Conservation (phyloP, 2,329 filamentous ascomycete species). For the Trichoderma sp. region DNA sequence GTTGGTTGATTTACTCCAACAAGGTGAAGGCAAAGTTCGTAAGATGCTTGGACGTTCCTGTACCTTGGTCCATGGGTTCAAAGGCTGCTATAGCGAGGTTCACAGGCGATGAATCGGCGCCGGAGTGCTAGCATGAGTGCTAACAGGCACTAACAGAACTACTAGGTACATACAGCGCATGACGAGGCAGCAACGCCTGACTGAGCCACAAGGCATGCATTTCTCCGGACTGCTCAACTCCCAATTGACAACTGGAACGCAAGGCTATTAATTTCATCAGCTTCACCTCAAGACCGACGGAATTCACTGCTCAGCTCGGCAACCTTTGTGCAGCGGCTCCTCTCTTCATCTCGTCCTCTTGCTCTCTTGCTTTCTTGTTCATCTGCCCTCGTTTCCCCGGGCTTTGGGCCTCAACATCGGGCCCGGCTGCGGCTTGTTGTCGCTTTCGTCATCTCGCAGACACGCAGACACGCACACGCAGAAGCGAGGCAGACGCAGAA, state of each 20-base stretch:
- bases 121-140: not conserved
- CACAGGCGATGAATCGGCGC: not conserved
- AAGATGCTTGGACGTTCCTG: not conserved
- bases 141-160: not conserved
- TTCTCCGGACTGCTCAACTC: not conserved
- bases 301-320: not conserved
- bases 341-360: not conserved
- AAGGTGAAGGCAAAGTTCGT: not conserved
- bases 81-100: not conserved
- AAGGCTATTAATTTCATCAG: not conserved
- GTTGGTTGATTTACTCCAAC: not conserved
- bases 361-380: not conserved
- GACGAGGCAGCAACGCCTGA: not conserved
- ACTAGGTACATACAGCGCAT: not conserved
- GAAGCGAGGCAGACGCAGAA: conserved; percentile 6
- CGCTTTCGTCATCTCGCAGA: conserved; percentile 21
- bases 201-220: not conserved
- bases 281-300: not conserved
- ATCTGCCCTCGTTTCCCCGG: not conserved
- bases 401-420: conserved; percentile 11
- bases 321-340: not conserved
- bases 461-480: conserved; percentile 2
- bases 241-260: not conserved
- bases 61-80: not conserved
- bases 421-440: not conserved